Base-by-base conservation (phyloP, 345 rosid genomes). In the Lenwebbia sp. region DNA sequence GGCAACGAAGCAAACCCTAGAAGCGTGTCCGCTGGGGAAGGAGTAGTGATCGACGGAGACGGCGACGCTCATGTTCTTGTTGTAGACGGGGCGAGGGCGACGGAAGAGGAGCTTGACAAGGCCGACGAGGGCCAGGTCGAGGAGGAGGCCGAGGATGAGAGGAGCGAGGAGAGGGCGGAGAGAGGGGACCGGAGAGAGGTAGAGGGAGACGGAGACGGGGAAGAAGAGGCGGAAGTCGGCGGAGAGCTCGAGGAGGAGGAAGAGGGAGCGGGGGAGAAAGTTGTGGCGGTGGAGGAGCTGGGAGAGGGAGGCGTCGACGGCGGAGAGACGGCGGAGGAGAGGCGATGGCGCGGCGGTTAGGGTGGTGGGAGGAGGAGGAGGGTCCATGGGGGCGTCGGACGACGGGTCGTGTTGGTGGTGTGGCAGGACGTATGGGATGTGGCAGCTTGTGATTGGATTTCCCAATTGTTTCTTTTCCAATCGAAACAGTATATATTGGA, bases 1-100 rank as follows among this genome's bases (percentile, higher is more conserved):
- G 9, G 98, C 98, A 40, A 94, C 89, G 89, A 94, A 90, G 90
- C 88, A 94, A 74, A 97, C 98, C 51, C 98, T 94, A 22, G 99
- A 94, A 13, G 99, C 93, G 92, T 97, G 99, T 81, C 99, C 99
- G 21, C 98, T 95, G 86, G 99, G 99, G 84, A 97, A 96, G 44
- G 99, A 97, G 90, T 89, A 97, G 86, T 93, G 91, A 85, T 95
- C 99, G 33, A 90, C 91, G 21, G 94, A 88, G 75, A 96, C 98
- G 5, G 89, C 96, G 40, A 95, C 89, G 82, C 93, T 92, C 98
- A 94, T 97, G 88, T 92, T 83, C 12, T 96, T 96, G 83, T 97
- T 97, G 92, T 97, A 95, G 85, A 88, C 88, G 47, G 99, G 99
- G 84, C 98, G 98, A 17, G 91, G 60, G n/a, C 99, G 98, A 75